These are phyloP conservation scores for Neurospora sp. DNA, from an alignment of 495 filamentous ascomycete genomes.

Conservation along the genomic window DNA sequence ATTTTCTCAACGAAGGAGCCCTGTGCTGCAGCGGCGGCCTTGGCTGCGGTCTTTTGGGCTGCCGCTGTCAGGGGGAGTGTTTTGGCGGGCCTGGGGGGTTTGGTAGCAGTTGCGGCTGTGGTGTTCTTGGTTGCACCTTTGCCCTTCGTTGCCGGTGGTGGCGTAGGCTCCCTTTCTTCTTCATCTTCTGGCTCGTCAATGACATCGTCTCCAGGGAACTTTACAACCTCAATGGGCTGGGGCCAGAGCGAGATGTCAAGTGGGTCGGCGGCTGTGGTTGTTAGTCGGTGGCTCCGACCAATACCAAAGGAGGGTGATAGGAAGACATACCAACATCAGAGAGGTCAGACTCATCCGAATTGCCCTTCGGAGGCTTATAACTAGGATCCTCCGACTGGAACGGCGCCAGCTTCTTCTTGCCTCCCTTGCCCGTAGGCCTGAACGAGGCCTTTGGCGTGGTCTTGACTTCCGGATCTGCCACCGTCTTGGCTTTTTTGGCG, in stretches of 20 bases:
- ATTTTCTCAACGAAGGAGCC: not conserved
- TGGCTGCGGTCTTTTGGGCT: not conserved
- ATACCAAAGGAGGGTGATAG: not conserved
- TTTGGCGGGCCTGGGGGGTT: not conserved
- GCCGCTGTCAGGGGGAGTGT: not conserved
- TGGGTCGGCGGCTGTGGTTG: not conserved
- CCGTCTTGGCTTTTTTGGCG: not conserved
- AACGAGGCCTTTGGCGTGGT: not conserved
- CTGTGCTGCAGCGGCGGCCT: not conserved
- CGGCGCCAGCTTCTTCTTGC: not conserved
- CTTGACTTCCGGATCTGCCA: not conserved
- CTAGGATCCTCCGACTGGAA: not conserved
- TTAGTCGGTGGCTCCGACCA: not conserved
- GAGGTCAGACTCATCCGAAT: not conserved
- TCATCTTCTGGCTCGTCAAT: not conserved
- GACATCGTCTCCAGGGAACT: not conserved
- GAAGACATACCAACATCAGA: not conserved
- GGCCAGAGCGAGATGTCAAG: not conserved
- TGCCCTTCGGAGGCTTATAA: not conserved
- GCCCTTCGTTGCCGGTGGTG: not conserved
- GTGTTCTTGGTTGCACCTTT: not conserved
- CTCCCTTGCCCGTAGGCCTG: not conserved
- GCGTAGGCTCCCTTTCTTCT: not conserved
- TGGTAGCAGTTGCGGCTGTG: not conserved
- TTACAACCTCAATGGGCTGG: not conserved